Evolutionary conservation across 805 yeast species (phyloP).

Genomic region (Kodamaea leandrae): DNA sequence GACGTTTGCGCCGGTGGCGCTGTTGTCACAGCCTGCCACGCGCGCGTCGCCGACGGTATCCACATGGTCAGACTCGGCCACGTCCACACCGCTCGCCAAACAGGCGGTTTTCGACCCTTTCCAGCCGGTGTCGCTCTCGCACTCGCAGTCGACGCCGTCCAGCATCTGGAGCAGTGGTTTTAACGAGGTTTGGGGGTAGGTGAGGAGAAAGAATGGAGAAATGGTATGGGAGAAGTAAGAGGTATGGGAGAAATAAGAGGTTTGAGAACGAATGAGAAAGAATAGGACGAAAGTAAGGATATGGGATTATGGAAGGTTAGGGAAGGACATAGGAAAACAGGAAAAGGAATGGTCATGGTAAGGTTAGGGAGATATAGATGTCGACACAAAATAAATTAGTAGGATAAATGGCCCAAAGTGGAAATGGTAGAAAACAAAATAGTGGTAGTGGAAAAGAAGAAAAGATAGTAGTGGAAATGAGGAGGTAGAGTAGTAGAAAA

Average conservation of each 20-base stretch:
- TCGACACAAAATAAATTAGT: too few relatives aligned
- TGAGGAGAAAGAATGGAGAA: not conserved
- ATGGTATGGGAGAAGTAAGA: not conserved
- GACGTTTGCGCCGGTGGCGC: not conserved
- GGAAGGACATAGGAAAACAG: not conserved
- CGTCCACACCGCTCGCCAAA: not conserved
- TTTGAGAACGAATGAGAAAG: not conserved
- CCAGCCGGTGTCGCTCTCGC: conserved; percentile 16
- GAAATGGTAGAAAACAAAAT: too few relatives aligned
- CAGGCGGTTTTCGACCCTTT: conserved; percentile 27
- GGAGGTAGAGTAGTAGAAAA: not conserved
- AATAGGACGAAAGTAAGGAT: not conserved
- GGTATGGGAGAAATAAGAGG: not conserved
- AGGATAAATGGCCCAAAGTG: too few relatives aligned
- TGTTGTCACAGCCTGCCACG: conserved; percentile 6
- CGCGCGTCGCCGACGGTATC: not conserved
- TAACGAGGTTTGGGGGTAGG: conserved; percentile 32
- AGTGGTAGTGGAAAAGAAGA: not conserved
- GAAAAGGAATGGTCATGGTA: too few relatives aligned
- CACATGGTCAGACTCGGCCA: not conserved
- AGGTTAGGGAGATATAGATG: too few relatives aligned
- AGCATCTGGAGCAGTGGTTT: conserved; percentile 26
- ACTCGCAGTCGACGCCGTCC: conserved; percentile 7
- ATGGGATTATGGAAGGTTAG: not conserved
- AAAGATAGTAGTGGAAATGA: not conserved